Conservation (phyloP, 108 stramenopile genomes). For the Pelagomonas calceolata region DNA sequence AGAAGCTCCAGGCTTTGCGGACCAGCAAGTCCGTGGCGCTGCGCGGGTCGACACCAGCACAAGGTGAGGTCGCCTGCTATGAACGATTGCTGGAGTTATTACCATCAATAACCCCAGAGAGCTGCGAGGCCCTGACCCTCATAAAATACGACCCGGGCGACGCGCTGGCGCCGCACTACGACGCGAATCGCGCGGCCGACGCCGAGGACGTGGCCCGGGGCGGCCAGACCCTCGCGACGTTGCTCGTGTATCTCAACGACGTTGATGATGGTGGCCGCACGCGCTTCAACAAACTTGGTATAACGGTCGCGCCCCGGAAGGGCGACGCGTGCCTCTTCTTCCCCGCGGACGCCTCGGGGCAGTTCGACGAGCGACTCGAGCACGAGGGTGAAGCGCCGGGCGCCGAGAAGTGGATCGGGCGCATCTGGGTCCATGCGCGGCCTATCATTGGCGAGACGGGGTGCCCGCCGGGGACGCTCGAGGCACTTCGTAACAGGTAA, state of each 20-base stretch:
- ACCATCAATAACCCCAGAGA: not conserved
- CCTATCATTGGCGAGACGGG: not conserved
- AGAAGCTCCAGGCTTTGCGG: conserved; percentile 43
- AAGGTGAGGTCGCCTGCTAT: conserved; percentile 6
- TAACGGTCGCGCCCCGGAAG: conserved; percentile 46
- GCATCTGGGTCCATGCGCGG: conserved; percentile 41
- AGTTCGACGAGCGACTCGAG: conserved; percentile 62
- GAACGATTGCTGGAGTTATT: not conserved
- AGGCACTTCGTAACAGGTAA: no score
- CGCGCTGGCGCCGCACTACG: conserved; percentile 58
- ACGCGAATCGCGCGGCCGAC: conserved; percentile 58
- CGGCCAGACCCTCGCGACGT: conserved; percentile 61
- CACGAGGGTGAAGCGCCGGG: conserved; percentile 64
- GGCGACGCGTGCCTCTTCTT: conserved; percentile 69
- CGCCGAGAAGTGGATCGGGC: conserved; percentile 67
- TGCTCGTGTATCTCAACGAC: conserved; percentile 66
- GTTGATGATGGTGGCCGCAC: conserved; percentile 60
- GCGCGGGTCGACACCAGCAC: conserved; percentile 36
- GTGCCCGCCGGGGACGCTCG: no score
- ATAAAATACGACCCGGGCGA: conserved; percentile 60
- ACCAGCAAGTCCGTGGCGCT: conserved; percentile 60
- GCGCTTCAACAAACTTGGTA: conserved; percentile 44
- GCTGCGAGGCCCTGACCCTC: conserved; percentile 60
- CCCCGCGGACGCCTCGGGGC: conserved; percentile 56
- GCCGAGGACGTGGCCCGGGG: conserved; percentile 63